Evolutionary conservation across 106 monocot genomes (phyloP).

Genomic region (Gastrodia elata): DNA sequence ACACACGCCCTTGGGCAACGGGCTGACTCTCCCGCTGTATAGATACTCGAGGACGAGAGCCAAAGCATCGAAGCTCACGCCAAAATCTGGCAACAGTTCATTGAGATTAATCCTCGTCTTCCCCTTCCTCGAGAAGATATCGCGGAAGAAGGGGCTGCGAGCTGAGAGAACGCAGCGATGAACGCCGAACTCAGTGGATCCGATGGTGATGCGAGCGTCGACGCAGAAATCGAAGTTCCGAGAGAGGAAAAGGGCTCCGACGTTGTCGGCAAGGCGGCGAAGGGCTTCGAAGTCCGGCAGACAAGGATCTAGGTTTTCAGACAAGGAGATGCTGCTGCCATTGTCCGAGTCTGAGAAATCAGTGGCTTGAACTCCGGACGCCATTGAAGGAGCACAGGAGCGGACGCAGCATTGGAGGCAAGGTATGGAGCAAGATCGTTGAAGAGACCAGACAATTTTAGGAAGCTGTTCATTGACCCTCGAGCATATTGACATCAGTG

Average conservation of each 20-base stretch:
- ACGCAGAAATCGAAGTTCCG: slow-evolving; percentile 27
- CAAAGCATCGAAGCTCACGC: slow-evolving; percentile 46
- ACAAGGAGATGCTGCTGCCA: slow-evolving; percentile 24
- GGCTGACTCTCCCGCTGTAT: slow-evolving; percentile 44
- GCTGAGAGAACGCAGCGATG: slow-evolving; percentile 76
- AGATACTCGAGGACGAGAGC: slow-evolving; percentile 52
- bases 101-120: slow-evolving; percentile 17
- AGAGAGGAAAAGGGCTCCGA: slow-evolving; percentile 38
- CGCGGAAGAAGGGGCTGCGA: slow-evolving; percentile 67
- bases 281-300: slow-evolving; percentile 56
- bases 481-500: too few relatives aligned
- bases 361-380: slow-evolving; percentile 1
- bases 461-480: too few relatives aligned
- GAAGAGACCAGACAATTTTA: too few relatives aligned
- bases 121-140: slow-evolving; percentile 21
- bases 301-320: background rate
- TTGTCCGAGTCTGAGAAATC: slow-evolving; percentile 39
- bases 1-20: slow-evolving; percentile 38
- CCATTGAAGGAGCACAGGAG: background rate
- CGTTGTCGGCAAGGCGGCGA: slow-evolving; percentile 57
- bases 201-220: slow-evolving; percentile 32
- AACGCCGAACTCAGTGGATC: slow-evolving; percentile 22
- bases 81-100: slow-evolving; percentile 28
- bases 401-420: background rate
- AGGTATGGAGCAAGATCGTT: background rate